These are phyloP conservation scores for Wickerhamomyces bovis DNA, from an alignment of 805 yeast genomes.

Conservation along the genomic window DNA sequence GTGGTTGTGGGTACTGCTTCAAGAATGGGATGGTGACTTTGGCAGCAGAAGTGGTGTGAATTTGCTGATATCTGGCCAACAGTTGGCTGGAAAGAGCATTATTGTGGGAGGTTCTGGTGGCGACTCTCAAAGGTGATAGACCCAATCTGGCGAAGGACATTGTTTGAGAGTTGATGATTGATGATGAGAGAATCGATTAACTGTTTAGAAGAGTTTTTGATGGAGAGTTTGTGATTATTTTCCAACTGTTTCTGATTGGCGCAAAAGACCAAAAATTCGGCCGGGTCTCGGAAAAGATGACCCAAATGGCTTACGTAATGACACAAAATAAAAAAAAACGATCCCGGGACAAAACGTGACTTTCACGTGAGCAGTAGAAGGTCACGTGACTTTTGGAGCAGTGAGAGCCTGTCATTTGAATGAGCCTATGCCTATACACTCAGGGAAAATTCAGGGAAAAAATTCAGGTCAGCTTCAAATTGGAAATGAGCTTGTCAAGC, in stretches of 20 bases:
- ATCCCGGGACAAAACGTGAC: neutral
- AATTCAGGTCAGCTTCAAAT: neutral
- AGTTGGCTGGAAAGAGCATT: slow-evolving; percentile 1
- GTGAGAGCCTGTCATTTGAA: too few species aligned
- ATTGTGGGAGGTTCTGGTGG: slow-evolving; percentile 1
- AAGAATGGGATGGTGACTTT: slow-evolving; percentile 41
- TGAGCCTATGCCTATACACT: too few species aligned
- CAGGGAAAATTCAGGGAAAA: too few species aligned
- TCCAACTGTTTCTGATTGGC: slow-evolving; percentile 10
- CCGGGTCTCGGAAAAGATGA: slow-evolving; percentile 12
- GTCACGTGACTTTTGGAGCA: too few species aligned
- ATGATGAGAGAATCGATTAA: neutral
- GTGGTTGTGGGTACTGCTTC: slow-evolving; percentile 70
- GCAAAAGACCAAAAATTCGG: neutral
- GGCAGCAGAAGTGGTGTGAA: slow-evolving; percentile 25
- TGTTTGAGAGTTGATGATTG: too few species aligned
- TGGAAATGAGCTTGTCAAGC: slow-evolving; percentile 4
- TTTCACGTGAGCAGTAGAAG: neutral
- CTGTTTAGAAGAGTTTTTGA: neutral
- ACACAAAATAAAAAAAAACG: neutral
- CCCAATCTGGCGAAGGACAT: slow-evolving; percentile 10
- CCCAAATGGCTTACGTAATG: neutral
- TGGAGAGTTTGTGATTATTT: slow-evolving; percentile 4
- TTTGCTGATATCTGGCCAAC: slow-evolving; percentile 1
- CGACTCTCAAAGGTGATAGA: slow-evolving; percentile 4